phyloP scores from a whole-genome alignment of 2,329 filamentous ascomycete genomes.

The Coniella lustricola region DNA sequence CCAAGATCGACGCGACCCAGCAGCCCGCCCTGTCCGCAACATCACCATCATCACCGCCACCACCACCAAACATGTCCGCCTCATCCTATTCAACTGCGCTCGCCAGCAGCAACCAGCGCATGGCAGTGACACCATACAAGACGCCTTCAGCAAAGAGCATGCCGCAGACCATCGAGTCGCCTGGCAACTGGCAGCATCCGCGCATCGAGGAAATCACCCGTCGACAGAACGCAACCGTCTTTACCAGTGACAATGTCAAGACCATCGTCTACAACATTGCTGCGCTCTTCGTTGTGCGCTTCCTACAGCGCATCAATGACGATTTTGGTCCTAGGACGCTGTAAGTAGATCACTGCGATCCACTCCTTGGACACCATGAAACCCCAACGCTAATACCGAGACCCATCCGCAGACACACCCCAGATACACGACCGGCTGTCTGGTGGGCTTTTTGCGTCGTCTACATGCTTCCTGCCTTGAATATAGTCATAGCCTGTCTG shows the following conservation, averaged over 20 bases:
- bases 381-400: slow-evolving; percentile 13
- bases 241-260: slow-evolving; percentile 69
- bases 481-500: slow-evolving; percentile 62
- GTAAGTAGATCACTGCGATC: slow-evolving; percentile 29
- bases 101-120: slow-evolving; percentile 16
- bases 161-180: slow-evolving; percentile 39
- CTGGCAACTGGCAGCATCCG: slow-evolving; percentile 88
- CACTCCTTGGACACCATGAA: neutral
- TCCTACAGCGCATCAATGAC: slow-evolving; percentile 31
- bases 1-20: neutral
- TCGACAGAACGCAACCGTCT: slow-evolving; percentile 70
- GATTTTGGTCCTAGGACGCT: slow-evolving; percentile 28
- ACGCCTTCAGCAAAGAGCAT: slow-evolving; percentile 22
- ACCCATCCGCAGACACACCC: slow-evolving; percentile 24
- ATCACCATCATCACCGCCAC: slow-evolving; percentile 4
- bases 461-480: slow-evolving; percentile 57
- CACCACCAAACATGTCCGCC: slow-evolving; percentile 29
- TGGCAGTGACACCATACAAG: slow-evolving; percentile 20
- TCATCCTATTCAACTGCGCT: slow-evolving; percentile 18
- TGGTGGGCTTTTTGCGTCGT: slow-evolving; percentile 39
- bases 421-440: slow-evolving; percentile 29
- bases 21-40: neutral
- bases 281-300: slow-evolving; percentile 29
- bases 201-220: slow-evolving; percentile 78
- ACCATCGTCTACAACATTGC: slow-evolving; percentile 61